A percentile compares a stretch with the other conserved stretches of the same genome.
Evolutionary conservation across 805 yeast genomes (phyloP).

Genomic region (Metschnikowia koreensis): DNA sequence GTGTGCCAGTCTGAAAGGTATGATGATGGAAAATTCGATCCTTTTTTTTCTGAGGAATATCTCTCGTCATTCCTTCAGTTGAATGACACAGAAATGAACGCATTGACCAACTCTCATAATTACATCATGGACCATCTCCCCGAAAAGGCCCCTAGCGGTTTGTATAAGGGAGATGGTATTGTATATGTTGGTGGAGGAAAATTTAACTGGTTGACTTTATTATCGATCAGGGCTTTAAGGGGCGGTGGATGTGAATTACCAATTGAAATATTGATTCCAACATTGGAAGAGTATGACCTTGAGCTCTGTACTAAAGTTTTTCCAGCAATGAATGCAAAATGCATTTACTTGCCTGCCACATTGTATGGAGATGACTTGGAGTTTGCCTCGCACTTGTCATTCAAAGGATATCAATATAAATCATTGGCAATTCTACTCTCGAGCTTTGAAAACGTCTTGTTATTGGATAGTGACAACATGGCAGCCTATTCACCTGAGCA

Average conservation of each 20-base stretch:
- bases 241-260: conserved; percentile 68
- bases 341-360: conserved; percentile 36
- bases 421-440: conserved; percentile 40
- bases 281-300: conserved; percentile 64
- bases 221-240: conserved; percentile 64
- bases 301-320: conserved; percentile 47
- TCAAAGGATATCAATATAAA: conserved; percentile 44
- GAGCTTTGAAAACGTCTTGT: conserved; percentile 65
- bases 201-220: conserved; percentile 67
- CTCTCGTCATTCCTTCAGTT: conserved; percentile 49
- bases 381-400: conserved; percentile 31
- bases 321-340: conserved; percentile 38
- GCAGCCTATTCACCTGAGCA: conserved; percentile 65
- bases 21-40: conserved; percentile 32
- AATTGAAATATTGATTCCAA: conserved; percentile 79
- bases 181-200: conserved; percentile 81
- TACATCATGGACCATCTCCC: conserved; percentile 45
- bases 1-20: conserved; percentile 24
- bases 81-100: conserved; percentile 38
- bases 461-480: conserved; percentile 74
- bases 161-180: conserved; percentile 51
- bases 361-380: conserved; percentile 22
- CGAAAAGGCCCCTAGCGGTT: conserved; percentile 33
- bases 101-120: conserved; percentile 48
- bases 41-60: conserved; percentile 51